These are phyloP conservation scores for Salix caprea DNA, from an alignment of 345 rosid genomes.

Conservation along the genomic window DNA sequence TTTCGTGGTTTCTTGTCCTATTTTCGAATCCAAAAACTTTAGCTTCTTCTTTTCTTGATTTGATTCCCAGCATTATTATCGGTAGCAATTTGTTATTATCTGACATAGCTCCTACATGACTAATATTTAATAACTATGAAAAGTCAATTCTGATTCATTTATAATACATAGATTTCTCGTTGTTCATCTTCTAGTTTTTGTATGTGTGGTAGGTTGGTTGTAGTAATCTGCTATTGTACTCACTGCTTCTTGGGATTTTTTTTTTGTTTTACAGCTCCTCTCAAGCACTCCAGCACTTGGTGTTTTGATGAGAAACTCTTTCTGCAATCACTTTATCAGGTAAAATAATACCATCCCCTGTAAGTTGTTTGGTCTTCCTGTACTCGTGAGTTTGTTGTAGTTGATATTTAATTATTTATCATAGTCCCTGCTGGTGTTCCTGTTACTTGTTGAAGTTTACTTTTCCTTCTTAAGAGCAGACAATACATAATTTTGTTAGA, in stretches of 20 bases:
- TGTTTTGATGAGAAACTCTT: constrained; percentile 78
- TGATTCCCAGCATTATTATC: not conserved
- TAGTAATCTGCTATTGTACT: not conserved
- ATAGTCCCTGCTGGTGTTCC: not conserved
- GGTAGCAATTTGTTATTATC: not conserved
- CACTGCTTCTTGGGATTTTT: constrained; percentile 1
- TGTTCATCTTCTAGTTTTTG: not conserved
- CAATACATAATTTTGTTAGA: not conserved
- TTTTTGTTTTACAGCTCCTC: constrained; percentile 36
- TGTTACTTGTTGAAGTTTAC: not conserved
- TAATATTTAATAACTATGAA: not conserved
- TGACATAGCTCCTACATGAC: not conserved
- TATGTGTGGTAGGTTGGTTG: not conserved
- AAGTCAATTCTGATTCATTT: no score
- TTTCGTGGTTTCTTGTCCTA: not conserved
- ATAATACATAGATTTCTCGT: not conserved
- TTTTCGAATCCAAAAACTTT: not conserved
- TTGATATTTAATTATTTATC: not conserved
- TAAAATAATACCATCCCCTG: constrained; percentile 18
- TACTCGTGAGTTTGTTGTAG: not conserved
- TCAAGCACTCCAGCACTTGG: constrained; percentile 57
- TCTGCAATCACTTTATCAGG: constrained; percentile 86
- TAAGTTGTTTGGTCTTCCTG: not conserved
- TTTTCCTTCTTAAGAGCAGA: not conserved
- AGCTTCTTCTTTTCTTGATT: not conserved